phyloP scores from a whole-genome alignment of 441 rosid species.

The Erodium texanum region DNA sequence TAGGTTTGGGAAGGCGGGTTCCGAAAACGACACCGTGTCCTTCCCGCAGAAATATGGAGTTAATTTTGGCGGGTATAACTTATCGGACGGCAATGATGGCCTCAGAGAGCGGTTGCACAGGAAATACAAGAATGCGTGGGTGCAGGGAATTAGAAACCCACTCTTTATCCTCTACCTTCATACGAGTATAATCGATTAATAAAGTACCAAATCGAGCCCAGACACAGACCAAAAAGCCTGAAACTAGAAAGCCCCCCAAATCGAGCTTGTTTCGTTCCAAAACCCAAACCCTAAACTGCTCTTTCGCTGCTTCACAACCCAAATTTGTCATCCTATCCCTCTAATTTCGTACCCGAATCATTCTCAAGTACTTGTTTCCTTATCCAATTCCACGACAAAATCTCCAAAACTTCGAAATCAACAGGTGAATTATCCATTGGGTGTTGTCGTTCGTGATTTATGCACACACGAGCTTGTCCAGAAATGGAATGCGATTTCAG shows the following conservation, averaged over 20 bases:
- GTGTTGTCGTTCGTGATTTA: too few relatives aligned
- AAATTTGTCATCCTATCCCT: not conserved
- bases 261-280: too few relatives aligned
- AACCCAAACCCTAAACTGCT: not conserved
- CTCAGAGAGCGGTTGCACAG: not conserved
- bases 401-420: not conserved
- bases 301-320: not conserved
- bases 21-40: too few relatives aligned
- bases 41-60: too few relatives aligned
- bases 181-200: too few relatives aligned
- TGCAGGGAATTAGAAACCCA: not conserved
- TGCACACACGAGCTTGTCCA: too few relatives aligned
- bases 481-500: not conserved
- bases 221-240: not conserved
- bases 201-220: not conserved
- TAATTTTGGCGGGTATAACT: too few relatives aligned
- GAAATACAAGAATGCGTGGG: not conserved
- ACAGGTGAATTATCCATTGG: not conserved
- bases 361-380: not conserved
- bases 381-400: not conserved
- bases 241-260: not conserved
- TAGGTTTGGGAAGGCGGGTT: too few relatives aligned
- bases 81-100: not conserved
- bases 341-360: not conserved
- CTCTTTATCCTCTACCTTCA: not conserved